Evolutionary conservation across 2,329 filamentous ascomycete genomes (phyloP).

Genomic region (Zymoseptoria pseudotritici): DNA sequence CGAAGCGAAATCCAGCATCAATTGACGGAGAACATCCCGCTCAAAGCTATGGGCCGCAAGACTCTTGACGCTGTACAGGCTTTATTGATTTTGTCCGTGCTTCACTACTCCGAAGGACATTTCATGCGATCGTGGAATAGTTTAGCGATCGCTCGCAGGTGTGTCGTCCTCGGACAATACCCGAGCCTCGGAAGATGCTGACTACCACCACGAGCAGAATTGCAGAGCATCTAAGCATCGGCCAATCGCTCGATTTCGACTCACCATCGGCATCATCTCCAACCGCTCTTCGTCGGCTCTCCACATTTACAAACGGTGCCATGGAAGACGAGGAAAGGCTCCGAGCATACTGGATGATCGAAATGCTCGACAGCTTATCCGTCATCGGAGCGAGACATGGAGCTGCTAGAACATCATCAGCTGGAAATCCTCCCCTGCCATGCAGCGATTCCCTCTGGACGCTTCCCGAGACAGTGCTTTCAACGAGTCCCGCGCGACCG

Average conservation of each 20-base stretch:
- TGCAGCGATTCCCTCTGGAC: constrained; percentile 25
- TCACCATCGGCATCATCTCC: constrained; percentile 2
- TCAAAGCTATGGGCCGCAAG: neutral
- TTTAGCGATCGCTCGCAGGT: constrained; percentile 25
- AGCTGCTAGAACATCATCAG: constrained; percentile 21
- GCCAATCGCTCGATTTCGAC: neutral
- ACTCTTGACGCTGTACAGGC: constrained; percentile 30
- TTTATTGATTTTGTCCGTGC: constrained; percentile 25
- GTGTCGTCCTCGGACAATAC: neutral
- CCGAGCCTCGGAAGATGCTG: neutral
- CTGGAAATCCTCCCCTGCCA: constrained; percentile 18
- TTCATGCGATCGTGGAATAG: constrained; percentile 30
- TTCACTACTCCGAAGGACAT: constrained; percentile 27
- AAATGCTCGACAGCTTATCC: constrained; percentile 31
- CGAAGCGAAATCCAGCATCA: neutral
- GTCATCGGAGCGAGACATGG: constrained; percentile 24
- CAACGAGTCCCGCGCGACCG: constrained; percentile 2
- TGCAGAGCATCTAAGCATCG: neutral
- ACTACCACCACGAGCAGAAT: neutral
- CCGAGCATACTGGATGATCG: constrained; percentile 33
- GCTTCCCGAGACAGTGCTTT: constrained; percentile 20
- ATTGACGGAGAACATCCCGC: neutral
- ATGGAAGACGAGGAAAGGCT: constrained; percentile 32
- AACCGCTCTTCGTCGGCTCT: constrained; percentile 4
- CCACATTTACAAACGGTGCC: constrained; percentile 16